phyloP scores from a whole-genome alignment of 176 grass and related monocot genomes.

The Puya raimondii region DNA sequence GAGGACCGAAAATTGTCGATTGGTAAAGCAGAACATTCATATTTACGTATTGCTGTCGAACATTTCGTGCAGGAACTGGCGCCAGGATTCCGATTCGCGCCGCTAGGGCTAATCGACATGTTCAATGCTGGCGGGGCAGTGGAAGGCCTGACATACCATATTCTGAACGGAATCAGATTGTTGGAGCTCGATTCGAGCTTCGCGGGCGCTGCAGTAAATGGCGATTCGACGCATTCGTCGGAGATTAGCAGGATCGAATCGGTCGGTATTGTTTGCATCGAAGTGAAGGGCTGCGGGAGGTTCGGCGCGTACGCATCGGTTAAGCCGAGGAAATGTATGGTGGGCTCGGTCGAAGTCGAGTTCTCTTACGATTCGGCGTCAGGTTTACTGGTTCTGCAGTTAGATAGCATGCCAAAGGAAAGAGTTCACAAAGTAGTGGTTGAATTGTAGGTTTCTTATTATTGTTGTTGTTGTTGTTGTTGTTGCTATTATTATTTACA shows the following conservation, averaged over 20 bases:
- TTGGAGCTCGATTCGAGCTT: conserved; percentile 10
- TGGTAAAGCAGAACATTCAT: neutral
- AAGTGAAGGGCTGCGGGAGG: conserved; percentile 66
- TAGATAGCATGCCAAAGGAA: conserved; percentile 56
- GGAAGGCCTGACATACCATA: conserved; percentile 58
- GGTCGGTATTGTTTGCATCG: conserved; percentile 51
- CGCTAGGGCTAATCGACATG: conserved; percentile 72
- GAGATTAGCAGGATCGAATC: conserved; percentile 20
- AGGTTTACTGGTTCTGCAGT: conserved; percentile 37
- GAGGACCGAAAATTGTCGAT: too few relatives aligned
- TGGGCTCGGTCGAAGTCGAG: conserved; percentile 40
- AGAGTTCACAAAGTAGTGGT: conserved; percentile 63
- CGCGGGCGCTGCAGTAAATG: neutral
- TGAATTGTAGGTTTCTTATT: conserved; percentile 34
- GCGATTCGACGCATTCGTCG: neutral
- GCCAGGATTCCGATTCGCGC: conserved; percentile 54
- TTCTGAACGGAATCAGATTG: conserved; percentile 21
- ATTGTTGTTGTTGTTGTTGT: conserved; percentile 4
- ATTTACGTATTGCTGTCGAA: neutral
- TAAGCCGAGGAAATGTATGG: conserved; percentile 41
- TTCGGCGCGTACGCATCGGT: conserved; percentile 64
- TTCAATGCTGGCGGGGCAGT: conserved; percentile 77
- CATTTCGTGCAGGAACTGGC: conserved; percentile 43
- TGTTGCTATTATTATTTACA: neutral
- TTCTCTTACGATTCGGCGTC: conserved; percentile 62